Conservation (phyloP, 805 yeast genomes). For the Cephaloascus fragrans region DNA sequence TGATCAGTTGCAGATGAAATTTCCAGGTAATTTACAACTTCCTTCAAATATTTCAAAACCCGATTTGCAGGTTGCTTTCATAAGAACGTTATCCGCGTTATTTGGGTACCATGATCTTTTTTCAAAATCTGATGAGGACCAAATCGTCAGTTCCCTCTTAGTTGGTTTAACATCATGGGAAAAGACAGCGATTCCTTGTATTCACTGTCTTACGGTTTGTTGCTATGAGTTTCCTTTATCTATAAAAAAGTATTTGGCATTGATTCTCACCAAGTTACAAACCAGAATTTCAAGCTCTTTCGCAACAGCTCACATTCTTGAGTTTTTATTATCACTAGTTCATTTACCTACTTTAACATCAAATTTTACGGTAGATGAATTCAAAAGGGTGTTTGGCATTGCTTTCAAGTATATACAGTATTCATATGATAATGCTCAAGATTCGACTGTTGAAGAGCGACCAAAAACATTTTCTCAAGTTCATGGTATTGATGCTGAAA, state of each 20-base stretch:
- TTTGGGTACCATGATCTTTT: constrained; percentile 49
- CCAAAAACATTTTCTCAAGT: constrained; percentile 11
- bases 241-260: constrained; percentile 55
- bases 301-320: constrained; percentile 66
- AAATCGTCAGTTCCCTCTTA: constrained; percentile 48
- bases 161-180: constrained; percentile 68
- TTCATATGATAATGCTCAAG: constrained; percentile 38
- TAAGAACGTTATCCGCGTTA: constrained; percentile 52
- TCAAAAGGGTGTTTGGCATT: constrained; percentile 72
- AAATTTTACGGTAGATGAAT: constrained; percentile 69
- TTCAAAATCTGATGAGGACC: constrained; percentile 51
- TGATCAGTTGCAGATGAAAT: constrained; percentile 44
- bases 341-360: constrained; percentile 59
- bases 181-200: constrained; percentile 65
- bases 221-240: constrained; percentile 75
- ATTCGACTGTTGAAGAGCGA: neutral
- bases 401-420: constrained; percentile 73
- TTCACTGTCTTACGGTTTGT: constrained; percentile 66
- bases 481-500: constrained; percentile 38
- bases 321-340: constrained; percentile 58
- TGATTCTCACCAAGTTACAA: constrained; percentile 66
- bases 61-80: constrained; percentile 57
- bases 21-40: constrained; percentile 29
- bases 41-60: constrained; percentile 40
- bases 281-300: constrained; percentile 61